These are phyloP conservation scores for Penicillium coprophilum DNA, from an alignment of 495 filamentous ascomycete genomes.

Conservation along the genomic window DNA sequence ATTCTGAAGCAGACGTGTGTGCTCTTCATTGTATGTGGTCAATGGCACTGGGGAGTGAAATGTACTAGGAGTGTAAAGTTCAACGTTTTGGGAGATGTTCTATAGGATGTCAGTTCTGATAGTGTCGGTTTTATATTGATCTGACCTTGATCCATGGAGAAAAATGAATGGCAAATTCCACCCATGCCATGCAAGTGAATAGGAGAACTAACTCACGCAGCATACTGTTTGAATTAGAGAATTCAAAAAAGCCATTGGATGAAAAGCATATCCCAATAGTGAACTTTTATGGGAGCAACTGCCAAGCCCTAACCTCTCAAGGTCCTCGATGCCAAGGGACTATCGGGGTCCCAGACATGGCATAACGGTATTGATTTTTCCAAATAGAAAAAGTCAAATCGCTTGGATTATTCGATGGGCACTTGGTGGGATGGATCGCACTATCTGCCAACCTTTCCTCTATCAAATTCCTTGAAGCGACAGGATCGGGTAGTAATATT, in stretches of 20 bases:
- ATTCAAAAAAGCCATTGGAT: neutral
- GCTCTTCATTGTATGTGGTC: slow-evolving; percentile 6
- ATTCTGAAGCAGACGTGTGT: slow-evolving; percentile 14
- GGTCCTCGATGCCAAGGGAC: neutral
- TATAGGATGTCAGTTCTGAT: neutral
- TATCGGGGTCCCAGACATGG: neutral
- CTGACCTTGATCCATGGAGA: neutral
- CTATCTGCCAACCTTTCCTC: neutral
- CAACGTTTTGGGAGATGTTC: neutral
- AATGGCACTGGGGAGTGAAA: neutral
- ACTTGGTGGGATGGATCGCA: neutral
- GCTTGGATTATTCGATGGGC: neutral
- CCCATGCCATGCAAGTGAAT: neutral
- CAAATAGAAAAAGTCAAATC: too few relatives aligned
- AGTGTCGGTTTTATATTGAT: neutral
- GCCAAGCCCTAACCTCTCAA: neutral
- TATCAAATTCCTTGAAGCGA: neutral
- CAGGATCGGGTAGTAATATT: neutral
- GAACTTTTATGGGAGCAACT: neutral
- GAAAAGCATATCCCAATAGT: neutral
- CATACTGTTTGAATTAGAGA: neutral
- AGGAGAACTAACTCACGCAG: neutral
- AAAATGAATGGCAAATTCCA: neutral
- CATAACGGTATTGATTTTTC: neutral
- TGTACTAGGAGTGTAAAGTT: neutral